Conservation (phyloP, 2,329 filamentous ascomycete species). For the Septoria petroselini region DNA sequence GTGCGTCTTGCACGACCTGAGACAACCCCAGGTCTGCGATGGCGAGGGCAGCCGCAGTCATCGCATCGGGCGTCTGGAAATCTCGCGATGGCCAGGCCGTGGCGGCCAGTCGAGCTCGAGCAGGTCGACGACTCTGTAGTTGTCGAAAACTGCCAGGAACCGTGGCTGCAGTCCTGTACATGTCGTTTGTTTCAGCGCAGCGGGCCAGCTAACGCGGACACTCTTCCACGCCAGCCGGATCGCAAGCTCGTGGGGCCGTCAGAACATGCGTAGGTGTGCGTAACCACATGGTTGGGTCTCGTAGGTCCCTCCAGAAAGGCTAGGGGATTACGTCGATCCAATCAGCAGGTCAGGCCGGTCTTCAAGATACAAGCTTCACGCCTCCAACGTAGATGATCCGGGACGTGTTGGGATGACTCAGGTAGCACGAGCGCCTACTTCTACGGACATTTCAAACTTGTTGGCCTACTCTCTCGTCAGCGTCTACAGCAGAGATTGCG, state of each 20-base stretch:
- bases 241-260: slow-evolving; percentile 12
- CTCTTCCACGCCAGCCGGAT: slow-evolving; percentile 24
- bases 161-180: slow-evolving; percentile 15
- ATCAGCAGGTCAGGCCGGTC: slow-evolving; percentile 7
- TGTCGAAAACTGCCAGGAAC: slow-evolving; percentile 26
- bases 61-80: slow-evolving; percentile 17
- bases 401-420: slow-evolving; percentile 6
- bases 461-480: slow-evolving; percentile 2
- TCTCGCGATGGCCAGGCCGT: slow-evolving; percentile 16
- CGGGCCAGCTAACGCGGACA: slow-evolving; percentile 19
- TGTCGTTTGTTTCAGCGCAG: slow-evolving; percentile 27
- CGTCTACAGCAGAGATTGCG: slow-evolving; percentile 8
- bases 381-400: slow-evolving; percentile 19
- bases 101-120: slow-evolving; percentile 23
- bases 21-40: slow-evolving; percentile 13
- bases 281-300: slow-evolving; percentile 21
- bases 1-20: slow-evolving; percentile 14
- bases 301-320: slow-evolving; percentile 8
- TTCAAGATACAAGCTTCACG: slow-evolving; percentile 17
- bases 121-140: slow-evolving; percentile 19
- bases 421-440: slow-evolving; percentile 26
- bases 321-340: slow-evolving; percentile 10
- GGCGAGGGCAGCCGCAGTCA: slow-evolving; percentile 1
- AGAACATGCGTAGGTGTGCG: slow-evolving; percentile 14
- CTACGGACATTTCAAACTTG: not conserved